These are phyloP conservation scores for Hydnum rufescens DNA, from an alignment of 768 basidiomycete species.

Conservation along the genomic window DNA sequence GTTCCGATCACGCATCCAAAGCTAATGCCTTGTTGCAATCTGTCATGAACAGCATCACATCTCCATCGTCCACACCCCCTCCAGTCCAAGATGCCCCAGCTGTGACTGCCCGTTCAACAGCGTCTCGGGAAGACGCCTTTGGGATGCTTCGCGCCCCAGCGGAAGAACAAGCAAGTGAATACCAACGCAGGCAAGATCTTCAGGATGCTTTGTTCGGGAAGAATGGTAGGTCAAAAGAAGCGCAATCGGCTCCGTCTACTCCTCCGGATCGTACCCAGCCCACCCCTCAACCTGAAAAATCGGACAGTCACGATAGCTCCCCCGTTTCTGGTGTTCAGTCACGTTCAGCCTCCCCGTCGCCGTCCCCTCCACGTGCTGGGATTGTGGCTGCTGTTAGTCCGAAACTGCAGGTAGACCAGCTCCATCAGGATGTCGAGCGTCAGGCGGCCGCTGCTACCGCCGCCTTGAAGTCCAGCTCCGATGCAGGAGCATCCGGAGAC, in stretches of 20 bases:
- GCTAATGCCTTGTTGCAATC: slow-evolving; percentile 51
- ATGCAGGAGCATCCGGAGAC: slow-evolving; percentile 23
- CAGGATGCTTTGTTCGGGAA: slow-evolving; percentile 9
- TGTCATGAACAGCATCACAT: slow-evolving; percentile 30
- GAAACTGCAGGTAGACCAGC: background rate
- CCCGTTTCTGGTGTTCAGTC: too few relatives aligned
- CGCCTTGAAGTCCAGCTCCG: slow-evolving; percentile 32
- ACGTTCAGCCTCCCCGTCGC: background rate
- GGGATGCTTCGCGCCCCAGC: background rate
- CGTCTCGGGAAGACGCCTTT: background rate
- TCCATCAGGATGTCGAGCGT: slow-evolving; percentile 37
- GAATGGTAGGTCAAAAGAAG: background rate
- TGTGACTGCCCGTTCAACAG: background rate
- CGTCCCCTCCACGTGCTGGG: background rate
- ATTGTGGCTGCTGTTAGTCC: background rate
- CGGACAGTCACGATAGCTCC: background rate
- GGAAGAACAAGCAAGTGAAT: background rate
- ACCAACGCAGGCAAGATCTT: slow-evolving; percentile 5
- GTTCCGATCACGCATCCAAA: slow-evolving; percentile 33
- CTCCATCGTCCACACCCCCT: background rate
- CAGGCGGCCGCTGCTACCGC: slow-evolving; percentile 47
- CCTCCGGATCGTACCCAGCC: background rate
- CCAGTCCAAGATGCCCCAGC: background rate
- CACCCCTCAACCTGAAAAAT: background rate
- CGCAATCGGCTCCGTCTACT: background rate